Percentiles rank a stretch among this genome's conserved stretches.
These are phyloP conservation scores for Cnidoscolus chayamansa DNA, from an alignment of 441 rosid genomes.

Conservation along the genomic window DNA sequence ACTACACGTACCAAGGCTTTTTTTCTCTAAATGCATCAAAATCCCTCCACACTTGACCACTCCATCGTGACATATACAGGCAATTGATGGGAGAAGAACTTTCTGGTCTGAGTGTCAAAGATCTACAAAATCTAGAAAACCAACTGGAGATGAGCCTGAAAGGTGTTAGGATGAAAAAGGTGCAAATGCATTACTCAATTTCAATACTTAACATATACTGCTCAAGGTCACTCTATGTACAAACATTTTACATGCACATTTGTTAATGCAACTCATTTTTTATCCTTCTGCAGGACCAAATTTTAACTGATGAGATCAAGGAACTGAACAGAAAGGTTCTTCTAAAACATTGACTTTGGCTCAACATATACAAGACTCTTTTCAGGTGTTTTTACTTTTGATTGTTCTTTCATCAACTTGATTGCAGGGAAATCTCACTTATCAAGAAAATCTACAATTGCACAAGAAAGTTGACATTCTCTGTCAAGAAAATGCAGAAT, in stretches of 20 bases:
- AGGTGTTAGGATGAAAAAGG: constrained; percentile 68
- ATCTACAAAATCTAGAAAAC: constrained; percentile 70
- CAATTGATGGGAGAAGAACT: constrained; percentile 83
- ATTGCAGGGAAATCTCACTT: constrained; percentile 56
- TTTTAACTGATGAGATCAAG: constrained; percentile 51
- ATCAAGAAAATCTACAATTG: constrained; percentile 63
- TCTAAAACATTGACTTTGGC: background rate
- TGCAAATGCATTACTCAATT: constrained; percentile 13
- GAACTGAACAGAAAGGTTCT: constrained; percentile 72
- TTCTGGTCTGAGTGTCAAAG: constrained; percentile 54
- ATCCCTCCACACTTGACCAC: background rate
- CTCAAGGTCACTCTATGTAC: background rate
- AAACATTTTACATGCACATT: background rate
- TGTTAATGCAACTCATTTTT: constrained; percentile 6
- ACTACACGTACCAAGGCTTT: background rate
- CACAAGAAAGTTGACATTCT: constrained; percentile 48
- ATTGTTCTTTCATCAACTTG: constrained; percentile 6
- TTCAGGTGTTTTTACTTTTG: background rate
- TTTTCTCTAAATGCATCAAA: too few species aligned
- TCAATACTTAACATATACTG: constrained; percentile 7
- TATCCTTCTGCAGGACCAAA: constrained; percentile 44
- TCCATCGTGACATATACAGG: constrained; percentile 34
- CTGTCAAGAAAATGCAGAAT: constrained; percentile 53
- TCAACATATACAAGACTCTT: background rate
- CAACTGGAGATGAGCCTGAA: constrained; percentile 73